Evolutionary conservation across 2,329 filamentous ascomycete species (phyloP).

Genomic region (Trichoderma breve): DNA sequence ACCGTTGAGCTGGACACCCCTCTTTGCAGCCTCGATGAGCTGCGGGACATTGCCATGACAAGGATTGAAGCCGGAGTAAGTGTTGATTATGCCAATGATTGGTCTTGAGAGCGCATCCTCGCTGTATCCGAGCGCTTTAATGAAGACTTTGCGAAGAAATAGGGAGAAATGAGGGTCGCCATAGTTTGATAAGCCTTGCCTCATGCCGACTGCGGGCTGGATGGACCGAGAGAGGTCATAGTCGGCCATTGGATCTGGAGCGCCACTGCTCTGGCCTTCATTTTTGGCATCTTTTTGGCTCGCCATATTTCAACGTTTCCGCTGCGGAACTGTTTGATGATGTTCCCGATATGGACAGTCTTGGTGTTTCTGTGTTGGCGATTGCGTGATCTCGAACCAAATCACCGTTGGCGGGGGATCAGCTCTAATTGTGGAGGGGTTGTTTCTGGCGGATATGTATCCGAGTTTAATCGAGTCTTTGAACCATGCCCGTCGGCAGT

Average conservation of each 20-base stretch:
- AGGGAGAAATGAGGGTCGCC: slow-evolving; percentile 73
- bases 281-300: neutral
- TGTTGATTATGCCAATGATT: slow-evolving; percentile 74
- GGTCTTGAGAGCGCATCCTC: slow-evolving; percentile 69
- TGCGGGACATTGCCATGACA: slow-evolving; percentile 72
- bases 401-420: neutral
- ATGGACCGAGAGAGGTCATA: slow-evolving; percentile 60
- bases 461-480: neutral
- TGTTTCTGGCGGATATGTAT: neutral
- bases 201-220: slow-evolving; percentile 50
- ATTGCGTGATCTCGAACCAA: slow-evolving; percentile 2
- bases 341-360: no score
- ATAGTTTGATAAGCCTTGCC: slow-evolving; percentile 65
- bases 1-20: slow-evolving; percentile 65
- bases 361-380: neutral
- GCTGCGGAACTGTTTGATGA: rapidly evolving
- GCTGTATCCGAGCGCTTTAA: slow-evolving; percentile 72
- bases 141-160: slow-evolving; percentile 73
- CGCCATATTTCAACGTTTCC: neutral
- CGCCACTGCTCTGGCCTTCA: neutral
- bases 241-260: slow-evolving; percentile 42
- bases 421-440: neutral
- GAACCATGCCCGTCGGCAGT: neutral
- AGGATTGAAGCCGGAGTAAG: slow-evolving; percentile 69
- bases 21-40: slow-evolving; percentile 67